Base-by-base conservation (phyloP, 805 yeast species). In the Yarrowia phangngaensis region DNA sequence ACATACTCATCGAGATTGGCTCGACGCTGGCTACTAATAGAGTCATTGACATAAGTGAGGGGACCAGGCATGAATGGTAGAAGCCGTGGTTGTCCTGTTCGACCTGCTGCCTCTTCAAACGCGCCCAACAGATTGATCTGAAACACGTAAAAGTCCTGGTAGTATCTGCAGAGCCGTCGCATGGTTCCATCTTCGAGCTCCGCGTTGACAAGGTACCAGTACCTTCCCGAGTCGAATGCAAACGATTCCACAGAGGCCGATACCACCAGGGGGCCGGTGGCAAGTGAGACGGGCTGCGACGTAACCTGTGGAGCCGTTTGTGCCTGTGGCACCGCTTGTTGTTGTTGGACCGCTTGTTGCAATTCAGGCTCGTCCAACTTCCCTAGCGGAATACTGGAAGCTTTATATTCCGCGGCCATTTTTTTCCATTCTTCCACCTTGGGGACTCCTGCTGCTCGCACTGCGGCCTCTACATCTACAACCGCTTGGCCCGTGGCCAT, bases 1-100 rank as follows among this genome's bases (percentile, higher is more conserved):
- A 80, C 76, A 55, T 79, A 80, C 20, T 72, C 71, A 58, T 79
- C 77, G 51, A 79, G 62, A 57, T 75, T 79, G 1, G 70, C 73
- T 40, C 74, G 70, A 51, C 84, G 68, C 57, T 75, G 77, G 40
- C 70, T 65, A 1, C 82, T 74, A 28, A 78, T 76, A 12, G 78
- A 67, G 66, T 90, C 97, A 54, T 87, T 87, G 49, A 92, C 95
- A 59, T 83, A 84, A 28, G 94, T 82, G 38, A 90, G 73, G 2
- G 98, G 99, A 1, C 97, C 98, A 0, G 98, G 97, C 60, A 92
- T 89, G 56, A 82, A 87, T 6, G 98, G 98, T 51, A 92, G 72
- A 22, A 84, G 81, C 55, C 98, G 78, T 46, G 79, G 78, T 20
- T 78, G 72, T 64, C 84, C 84, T 49, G 80, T 82, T 56, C 86